phyloP scores from a whole-genome alignment of 192 early-diverging fungal genomes.

The Irineochytrium annulatum region DNA sequence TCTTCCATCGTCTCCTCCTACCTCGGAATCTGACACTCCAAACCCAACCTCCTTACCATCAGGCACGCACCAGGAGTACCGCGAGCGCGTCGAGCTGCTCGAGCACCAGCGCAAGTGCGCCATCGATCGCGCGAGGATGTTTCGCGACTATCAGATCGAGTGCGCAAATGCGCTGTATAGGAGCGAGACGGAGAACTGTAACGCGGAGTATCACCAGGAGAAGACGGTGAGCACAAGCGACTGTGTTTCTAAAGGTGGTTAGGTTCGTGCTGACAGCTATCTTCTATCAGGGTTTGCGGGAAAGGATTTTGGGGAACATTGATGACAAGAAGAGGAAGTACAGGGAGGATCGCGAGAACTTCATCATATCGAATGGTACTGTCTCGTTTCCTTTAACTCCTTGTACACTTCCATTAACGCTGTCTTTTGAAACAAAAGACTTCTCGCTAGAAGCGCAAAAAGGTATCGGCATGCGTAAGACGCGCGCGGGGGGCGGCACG shows the following conservation, averaged over 20 bases:
- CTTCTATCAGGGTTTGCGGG: conserved; percentile 58
- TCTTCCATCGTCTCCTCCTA: not conserved
- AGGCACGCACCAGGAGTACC: conserved; percentile 67
- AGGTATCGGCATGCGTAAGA: conserved; percentile 37
- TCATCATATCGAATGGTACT: conserved; percentile 66
- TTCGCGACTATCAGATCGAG: conserved; percentile 67
- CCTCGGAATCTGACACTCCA: not conserved
- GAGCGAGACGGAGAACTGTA: conserved; percentile 48
- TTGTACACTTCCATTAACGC: not conserved
- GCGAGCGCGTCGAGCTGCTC: conserved; percentile 58
- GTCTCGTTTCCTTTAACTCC: not conserved
- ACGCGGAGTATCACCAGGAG: conserved; percentile 11
- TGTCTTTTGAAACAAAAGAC: conserved; percentile 7
- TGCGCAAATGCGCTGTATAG: conserved; percentile 62
- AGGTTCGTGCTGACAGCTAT: not conserved
- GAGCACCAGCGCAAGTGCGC: conserved; percentile 53
- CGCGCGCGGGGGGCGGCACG: conserved; percentile 35
- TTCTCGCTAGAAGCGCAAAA: conserved; percentile 34
- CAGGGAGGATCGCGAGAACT: conserved; percentile 79
- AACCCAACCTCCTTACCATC: not conserved
- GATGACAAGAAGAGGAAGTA: conserved; percentile 74
- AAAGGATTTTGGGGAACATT: conserved; percentile 69
- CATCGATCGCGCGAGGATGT: conserved; percentile 52
- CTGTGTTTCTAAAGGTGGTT: no score
- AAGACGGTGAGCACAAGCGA: not conserved